Conservation (phyloP, 2,329 filamentous ascomycete species). For the Monascus ruber region DNA sequence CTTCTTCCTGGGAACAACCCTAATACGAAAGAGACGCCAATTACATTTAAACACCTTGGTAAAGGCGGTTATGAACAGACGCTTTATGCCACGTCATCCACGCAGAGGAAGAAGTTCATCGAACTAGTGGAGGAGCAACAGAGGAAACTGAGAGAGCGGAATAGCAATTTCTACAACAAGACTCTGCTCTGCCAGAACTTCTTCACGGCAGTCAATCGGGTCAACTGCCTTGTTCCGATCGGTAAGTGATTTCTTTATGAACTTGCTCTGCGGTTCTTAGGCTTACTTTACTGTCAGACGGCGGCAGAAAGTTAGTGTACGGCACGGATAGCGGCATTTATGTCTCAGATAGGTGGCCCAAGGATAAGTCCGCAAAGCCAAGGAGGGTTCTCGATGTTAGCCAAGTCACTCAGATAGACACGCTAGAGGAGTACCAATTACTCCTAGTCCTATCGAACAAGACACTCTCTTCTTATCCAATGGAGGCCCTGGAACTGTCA, state of each 20-base stretch:
- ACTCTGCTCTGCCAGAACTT: constrained; percentile 69
- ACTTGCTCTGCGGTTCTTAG: constrained; percentile 1
- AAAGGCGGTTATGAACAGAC: constrained; percentile 92
- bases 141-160: constrained; percentile 63
- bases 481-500: constrained; percentile 74
- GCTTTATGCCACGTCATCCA: constrained; percentile 73
- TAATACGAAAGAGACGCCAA: constrained; percentile 64
- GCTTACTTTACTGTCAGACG: constrained; percentile 48
- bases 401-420: constrained; percentile 88
- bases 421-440: constrained; percentile 87
- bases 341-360: constrained; percentile 79
- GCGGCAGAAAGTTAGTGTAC: constrained; percentile 85
- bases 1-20: constrained; percentile 50
- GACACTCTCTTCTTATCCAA: constrained; percentile 76
- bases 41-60: constrained; percentile 91
- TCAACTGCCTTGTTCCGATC: constrained; percentile 90
- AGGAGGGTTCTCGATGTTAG: constrained; percentile 75
- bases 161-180: constrained; percentile 59
- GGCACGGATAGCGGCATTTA: constrained; percentile 93
- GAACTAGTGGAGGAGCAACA: constrained; percentile 90
- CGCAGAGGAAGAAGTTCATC: constrained; percentile 89
- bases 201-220: constrained; percentile 76
- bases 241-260: constrained; percentile 42
- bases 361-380: constrained; percentile 62
- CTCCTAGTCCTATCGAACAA: constrained; percentile 88